Evolutionary conservation across 352 stramenopile genomes (phyloP).

Genomic region (Phytophthora lateralis): DNA sequence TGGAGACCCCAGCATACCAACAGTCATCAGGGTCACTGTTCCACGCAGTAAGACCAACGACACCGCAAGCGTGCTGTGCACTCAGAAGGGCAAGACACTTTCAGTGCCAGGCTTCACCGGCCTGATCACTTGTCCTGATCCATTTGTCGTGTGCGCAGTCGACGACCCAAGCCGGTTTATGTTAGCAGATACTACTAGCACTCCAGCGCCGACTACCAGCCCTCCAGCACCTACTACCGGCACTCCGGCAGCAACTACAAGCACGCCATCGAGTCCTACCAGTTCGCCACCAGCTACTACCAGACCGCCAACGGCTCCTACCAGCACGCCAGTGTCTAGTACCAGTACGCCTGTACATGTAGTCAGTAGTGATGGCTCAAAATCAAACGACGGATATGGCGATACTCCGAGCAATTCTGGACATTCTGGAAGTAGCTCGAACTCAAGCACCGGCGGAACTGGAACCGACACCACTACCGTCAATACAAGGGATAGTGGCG

Average conservation of each 20-base stretch:
- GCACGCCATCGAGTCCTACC: neutral
- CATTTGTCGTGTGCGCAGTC: slow-evolving; percentile 54
- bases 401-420: neutral
- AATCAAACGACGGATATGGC: neutral
- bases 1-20: slow-evolving; percentile 3
- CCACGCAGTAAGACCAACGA: slow-evolving; percentile 21
- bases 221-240: neutral
- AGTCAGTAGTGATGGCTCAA: too few species aligned
- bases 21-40: slow-evolving; percentile 50
- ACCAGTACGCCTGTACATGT: neutral
- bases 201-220: neutral
- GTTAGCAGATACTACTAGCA: slow-evolving; percentile 2
- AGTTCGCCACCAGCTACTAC: neutral
- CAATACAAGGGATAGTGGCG: neutral
- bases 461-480: neutral
- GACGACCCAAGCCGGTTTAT: slow-evolving; percentile 9
- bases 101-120: slow-evolving; percentile 57
- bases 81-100: slow-evolving; percentile 40
- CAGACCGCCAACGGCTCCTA: neutral
- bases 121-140: slow-evolving; percentile 66
- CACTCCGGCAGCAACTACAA: neutral
- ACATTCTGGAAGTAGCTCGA: slow-evolving; percentile 1
- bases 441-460: neutral
- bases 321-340: neutral
- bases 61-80: slow-evolving; percentile 48